A percentile compares a stretch with the other conserved stretches of the same genome.
Conservation (phyloP, 2,329 filamentous ascomycete species). For the Hypoxylon sp. region DNA sequence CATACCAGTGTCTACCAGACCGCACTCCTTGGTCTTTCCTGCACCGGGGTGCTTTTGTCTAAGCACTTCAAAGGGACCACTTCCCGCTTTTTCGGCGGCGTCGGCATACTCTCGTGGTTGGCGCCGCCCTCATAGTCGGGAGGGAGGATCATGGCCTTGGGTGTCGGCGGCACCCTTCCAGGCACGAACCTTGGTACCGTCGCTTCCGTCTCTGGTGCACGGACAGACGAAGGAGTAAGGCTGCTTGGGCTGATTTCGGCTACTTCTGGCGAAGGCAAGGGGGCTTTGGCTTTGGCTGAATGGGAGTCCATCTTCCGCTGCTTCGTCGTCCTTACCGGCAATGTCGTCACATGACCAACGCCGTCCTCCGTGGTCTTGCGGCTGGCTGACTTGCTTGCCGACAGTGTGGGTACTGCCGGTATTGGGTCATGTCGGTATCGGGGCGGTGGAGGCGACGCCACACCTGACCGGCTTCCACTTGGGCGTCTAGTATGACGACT, state of each 20-base stretch:
- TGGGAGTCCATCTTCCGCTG: conserved; percentile 10
- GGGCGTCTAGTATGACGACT: conserved; percentile 4
- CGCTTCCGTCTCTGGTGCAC: conserved; percentile 1
- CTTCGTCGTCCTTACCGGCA: conserved; percentile 12
- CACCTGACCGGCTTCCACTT: not conserved
- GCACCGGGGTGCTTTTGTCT: conserved; percentile 15
- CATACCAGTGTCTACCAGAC: conserved; percentile 18
- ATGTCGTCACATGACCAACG: not conserved
- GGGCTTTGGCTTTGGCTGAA: conserved; percentile 1
- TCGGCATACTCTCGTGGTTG: conserved; percentile 21
- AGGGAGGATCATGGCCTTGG: conserved; percentile 37
- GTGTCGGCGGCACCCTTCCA: conserved; percentile 27
- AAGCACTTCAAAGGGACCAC: conserved; percentile 19
- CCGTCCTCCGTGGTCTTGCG: conserved; percentile 6
- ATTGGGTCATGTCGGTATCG: conserved; percentile 8
- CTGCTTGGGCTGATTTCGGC: not conserved
- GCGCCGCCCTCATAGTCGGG: conserved; percentile 14
- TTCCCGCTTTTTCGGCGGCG: conserved; percentile 13
- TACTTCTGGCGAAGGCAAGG: not conserved
- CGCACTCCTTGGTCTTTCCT: conserved; percentile 29
- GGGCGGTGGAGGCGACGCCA: conserved; percentile 3
- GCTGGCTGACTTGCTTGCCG: conserved; percentile 1
- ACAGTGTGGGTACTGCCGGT: not conserved
- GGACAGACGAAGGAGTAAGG: not conserved
- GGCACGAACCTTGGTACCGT: conserved; percentile 11